phyloP scores from a whole-genome alignment of 345 rosid genomes.

The Citrus sinensis region DVS_A1.0 CM039167.1:413001-413500 shows the following conservation, averaged over 20 bases:
- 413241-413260: neutral
- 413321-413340: neutral
- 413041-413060: neutral
- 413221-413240: too few species aligned
- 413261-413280: neutral
- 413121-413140: neutral
- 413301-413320: neutral
- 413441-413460: neutral
- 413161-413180: neutral
- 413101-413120: neutral
- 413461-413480: neutral
- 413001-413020: too few species aligned
- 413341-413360: too few species aligned
- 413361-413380: too few species aligned
- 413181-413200: neutral
- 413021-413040: neutral
- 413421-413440: neutral
- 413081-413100: neutral
- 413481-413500: neutral
- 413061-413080: too few species aligned
- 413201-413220: neutral
- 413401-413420: neutral
- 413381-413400: too few species aligned
- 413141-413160: neutral
- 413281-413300: neutral